A percentile compares a stretch with the other conserved stretches of the same genome.
These are phyloP conservation scores for Aureobasidium lini DNA, from an alignment of 2,329 filamentous ascomycete genomes.

Conservation along the genomic window DNA sequence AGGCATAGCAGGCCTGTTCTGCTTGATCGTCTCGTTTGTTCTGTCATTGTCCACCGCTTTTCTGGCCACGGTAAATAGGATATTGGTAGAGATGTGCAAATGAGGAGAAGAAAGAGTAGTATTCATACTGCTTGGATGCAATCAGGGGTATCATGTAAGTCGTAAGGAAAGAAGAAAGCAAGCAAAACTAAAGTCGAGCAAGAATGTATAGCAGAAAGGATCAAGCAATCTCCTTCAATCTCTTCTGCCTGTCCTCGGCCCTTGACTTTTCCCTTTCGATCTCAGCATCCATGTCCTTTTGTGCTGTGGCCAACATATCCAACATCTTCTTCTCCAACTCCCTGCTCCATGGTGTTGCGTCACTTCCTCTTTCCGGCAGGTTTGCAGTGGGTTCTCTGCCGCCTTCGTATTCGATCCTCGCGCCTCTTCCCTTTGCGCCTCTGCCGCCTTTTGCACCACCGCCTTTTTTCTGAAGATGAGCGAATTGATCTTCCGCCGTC, in stretches of 20 bases:
- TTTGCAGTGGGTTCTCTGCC: slow-evolving; percentile 59
- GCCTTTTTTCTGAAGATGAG: slow-evolving; percentile 47
- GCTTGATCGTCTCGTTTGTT: too few relatives aligned
- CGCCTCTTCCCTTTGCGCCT: slow-evolving; percentile 45
- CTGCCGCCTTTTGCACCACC: slow-evolving; percentile 51
- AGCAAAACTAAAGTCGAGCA: not conserved
- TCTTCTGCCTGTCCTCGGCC: slow-evolving; percentile 16
- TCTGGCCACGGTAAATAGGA: too few relatives aligned
- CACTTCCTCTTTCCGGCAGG: slow-evolving; percentile 58
- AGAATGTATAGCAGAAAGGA: not conserved
- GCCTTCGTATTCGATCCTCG: slow-evolving; percentile 47
- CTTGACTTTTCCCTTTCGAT: slow-evolving; percentile 16
- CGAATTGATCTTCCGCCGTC: slow-evolving; percentile 60
- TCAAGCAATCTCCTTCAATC: slow-evolving; percentile 9
- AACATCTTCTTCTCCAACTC: slow-evolving; percentile 17
- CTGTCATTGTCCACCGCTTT: too few relatives aligned
- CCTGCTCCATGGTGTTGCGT: slow-evolving; percentile 42
- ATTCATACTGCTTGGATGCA: not conserved
- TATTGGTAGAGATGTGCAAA: too few relatives aligned
- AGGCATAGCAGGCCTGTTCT: too few relatives aligned
- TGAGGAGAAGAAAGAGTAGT: not conserved
- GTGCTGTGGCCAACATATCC: slow-evolving; percentile 16
- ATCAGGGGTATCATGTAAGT: slow-evolving; percentile 5
- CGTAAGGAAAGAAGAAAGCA: not conserved
- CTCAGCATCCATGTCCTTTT: slow-evolving; percentile 16